Evolutionary conservation across 2,329 filamentous ascomycete species (phyloP), one percentile per base, ranked within the genome.

Genomic region (Anthostomella pinea): DNA sequence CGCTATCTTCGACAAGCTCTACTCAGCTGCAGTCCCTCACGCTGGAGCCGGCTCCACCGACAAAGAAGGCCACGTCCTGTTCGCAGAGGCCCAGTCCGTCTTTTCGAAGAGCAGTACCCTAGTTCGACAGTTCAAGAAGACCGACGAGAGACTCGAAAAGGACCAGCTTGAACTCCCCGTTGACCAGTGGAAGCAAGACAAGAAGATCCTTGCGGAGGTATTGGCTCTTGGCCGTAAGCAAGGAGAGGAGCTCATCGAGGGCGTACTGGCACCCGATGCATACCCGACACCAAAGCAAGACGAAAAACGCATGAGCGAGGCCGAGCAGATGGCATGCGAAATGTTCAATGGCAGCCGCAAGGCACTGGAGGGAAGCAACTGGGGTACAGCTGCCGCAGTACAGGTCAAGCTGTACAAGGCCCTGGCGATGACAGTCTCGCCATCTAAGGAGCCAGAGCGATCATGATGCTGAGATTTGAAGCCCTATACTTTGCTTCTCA

Each of bases 171-270:
- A 48, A 3, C 43, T 56, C 6, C 57, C 57, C 3, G 43, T 43
- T 9, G 46, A 46, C 14, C 46, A 31, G 18, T 65, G 62, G 63
- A 51, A 57, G 36, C 43, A 60, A 31, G 63, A 67, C 36, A 55
- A 56, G 23, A 38, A 54, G 20, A 52, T 59, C 8, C 51, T 61
- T 22, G 54, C 52, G 29, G 54, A 58, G 10, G 28, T 66, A 21
- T 43, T 67, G 11, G 38, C 39, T 6, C 55, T 47, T 21, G 58
- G 62, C n/a, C 53, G 47, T 17, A 41, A 56, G 38, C 49, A 62
- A 20, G 64, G 60, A 22, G 55, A 60, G 41, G 50, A 51, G 16
- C 47, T 59, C 3, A 40, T 53, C 13, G 56, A 58, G 19, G 39
- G 41, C 8, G 37, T 48, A 20, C 42, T 60, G 8, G 51, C 39